Evolutionary conservation across 2,329 filamentous ascomycete species (phyloP).

Genomic region (Aaosphaeria arxii): DNA sequence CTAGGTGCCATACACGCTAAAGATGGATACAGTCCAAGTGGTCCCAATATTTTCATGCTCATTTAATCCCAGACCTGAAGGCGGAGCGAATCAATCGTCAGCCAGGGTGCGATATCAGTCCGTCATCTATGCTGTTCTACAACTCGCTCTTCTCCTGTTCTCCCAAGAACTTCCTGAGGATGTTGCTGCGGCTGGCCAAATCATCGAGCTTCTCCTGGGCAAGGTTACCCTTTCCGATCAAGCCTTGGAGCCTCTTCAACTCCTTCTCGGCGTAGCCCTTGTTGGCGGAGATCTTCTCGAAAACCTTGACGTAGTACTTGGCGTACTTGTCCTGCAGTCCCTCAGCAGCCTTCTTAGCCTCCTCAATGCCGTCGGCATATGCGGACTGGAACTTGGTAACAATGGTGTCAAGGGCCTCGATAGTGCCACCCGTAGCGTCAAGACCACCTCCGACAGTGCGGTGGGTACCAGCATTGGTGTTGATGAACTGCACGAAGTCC

Average conservation of each 20-base stretch:
- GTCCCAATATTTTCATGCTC: too few species aligned
- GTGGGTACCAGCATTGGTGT: slow-evolving; percentile 85
- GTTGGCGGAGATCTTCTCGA: slow-evolving; percentile 78
- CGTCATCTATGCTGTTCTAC: slow-evolving; percentile 40
- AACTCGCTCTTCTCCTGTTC: slow-evolving; percentile 66
- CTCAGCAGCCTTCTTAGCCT: slow-evolving; percentile 70
- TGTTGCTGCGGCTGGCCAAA: slow-evolving; percentile 80
- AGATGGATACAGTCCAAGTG: too few species aligned
- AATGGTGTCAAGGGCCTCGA: slow-evolving; percentile 73
- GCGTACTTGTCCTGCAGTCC: slow-evolving; percentile 76
- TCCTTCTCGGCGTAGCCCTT: slow-evolving; percentile 82
- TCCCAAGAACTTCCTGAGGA: slow-evolving; percentile 73
- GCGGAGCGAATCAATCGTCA: too few species aligned
- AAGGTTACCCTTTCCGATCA: slow-evolving; percentile 83
- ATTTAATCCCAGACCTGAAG: too few species aligned
- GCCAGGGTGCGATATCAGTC: too few species aligned
- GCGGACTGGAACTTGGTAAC: slow-evolving; percentile 68
- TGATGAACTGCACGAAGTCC: slow-evolving; percentile 77
- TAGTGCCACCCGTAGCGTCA: slow-evolving; percentile 74
- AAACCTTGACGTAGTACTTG: slow-evolving; percentile 90
- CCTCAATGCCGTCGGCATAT: slow-evolving; percentile 60
- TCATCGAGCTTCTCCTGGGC: slow-evolving; percentile 86
- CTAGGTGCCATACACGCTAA: too few species aligned
- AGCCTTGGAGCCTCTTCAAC: slow-evolving; percentile 71
- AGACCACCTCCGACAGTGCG: slow-evolving; percentile 78